These are phyloP conservation scores for Paracamarosporium sp. DNA, from an alignment of 2,329 filamentous ascomycete genomes.

Conservation along the genomic window DNA sequence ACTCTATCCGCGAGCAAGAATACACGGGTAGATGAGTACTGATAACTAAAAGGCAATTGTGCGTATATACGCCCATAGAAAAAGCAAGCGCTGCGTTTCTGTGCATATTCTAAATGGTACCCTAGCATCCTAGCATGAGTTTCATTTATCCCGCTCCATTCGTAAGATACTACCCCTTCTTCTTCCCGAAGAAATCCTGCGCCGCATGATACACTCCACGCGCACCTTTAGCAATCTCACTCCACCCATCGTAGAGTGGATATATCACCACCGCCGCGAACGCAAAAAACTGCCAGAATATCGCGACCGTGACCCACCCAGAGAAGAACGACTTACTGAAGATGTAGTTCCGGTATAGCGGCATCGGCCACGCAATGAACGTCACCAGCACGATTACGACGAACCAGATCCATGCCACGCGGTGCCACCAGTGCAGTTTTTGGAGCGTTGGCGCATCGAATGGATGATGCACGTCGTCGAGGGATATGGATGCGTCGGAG, in stretches of 20 bases:
- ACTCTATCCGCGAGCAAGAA: too few relatives aligned
- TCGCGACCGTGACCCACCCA: conserved; percentile 54
- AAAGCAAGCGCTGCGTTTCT: too few relatives aligned
- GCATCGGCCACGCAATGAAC: conserved; percentile 58
- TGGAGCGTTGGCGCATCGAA: conserved; percentile 46
- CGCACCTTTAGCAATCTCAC: conserved; percentile 4
- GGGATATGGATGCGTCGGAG: neutral
- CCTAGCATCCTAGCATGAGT: too few relatives aligned
- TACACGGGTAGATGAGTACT: too few relatives aligned
- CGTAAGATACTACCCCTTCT: neutral
- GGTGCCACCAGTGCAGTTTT: conserved; percentile 39
- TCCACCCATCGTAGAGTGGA: conserved; percentile 55
- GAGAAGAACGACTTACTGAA: conserved; percentile 57
- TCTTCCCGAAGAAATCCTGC: neutral
- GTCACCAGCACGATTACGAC: conserved; percentile 54
- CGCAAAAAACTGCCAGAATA: conserved; percentile 58
- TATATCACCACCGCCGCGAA: conserved; percentile 56
- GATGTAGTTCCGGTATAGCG: conserved; percentile 58
- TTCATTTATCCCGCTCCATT: too few relatives aligned
- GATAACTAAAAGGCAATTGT: too few relatives aligned
- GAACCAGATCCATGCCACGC: conserved; percentile 29
- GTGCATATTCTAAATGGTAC: too few relatives aligned
- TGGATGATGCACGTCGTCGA: conserved; percentile 42
- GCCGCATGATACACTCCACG: neutral
- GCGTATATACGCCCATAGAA: too few relatives aligned